These are phyloP conservation scores for Vinca minor DNA, from an alignment of 257 asterid genomes.

Conservation along the genomic window DNA sequence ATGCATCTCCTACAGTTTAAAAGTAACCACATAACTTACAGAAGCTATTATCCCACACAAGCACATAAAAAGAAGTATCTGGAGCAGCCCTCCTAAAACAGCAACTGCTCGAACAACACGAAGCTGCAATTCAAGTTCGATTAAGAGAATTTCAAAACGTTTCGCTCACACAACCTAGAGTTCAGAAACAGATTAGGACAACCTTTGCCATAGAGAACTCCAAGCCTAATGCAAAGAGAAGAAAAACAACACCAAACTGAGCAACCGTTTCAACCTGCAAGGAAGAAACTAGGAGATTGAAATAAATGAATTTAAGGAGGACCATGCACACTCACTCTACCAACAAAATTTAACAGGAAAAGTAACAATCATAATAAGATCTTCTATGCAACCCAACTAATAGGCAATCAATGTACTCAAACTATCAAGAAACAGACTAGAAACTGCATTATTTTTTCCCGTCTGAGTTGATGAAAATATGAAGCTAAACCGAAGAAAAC, in stretches of 20 bases:
- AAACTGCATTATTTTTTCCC: background rate
- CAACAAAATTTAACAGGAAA: background rate
- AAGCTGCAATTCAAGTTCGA: slow-evolving; percentile 40
- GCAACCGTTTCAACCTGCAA: slow-evolving; percentile 84
- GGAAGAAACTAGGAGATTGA: slow-evolving; percentile 11
- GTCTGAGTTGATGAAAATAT: background rate
- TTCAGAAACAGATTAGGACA: slow-evolving; percentile 25
- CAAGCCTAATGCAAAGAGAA: slow-evolving; percentile 81
- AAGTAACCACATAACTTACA: slow-evolving; percentile 29
- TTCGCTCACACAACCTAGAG: slow-evolving; percentile 9
- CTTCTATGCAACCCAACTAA: background rate
- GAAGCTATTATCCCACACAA: slow-evolving; percentile 73
- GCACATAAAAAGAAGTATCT: slow-evolving; percentile 75
- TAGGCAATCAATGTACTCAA: background rate
- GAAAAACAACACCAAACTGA: slow-evolving; percentile 82
- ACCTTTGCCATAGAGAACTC: slow-evolving; percentile 85
- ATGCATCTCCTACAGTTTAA: background rate
- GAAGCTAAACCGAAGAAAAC: background rate
- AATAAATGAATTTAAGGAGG: background rate
- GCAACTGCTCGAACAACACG: slow-evolving; percentile 78
- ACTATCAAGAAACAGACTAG: background rate
- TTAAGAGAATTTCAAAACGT: slow-evolving; percentile 1
- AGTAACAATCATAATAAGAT: background rate
- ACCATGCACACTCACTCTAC: background rate
- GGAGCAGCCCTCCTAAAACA: slow-evolving; percentile 71